Conservation (phyloP, 192 early-diverging fungal genomes). For the Neocallimastix lanati region DNA sequence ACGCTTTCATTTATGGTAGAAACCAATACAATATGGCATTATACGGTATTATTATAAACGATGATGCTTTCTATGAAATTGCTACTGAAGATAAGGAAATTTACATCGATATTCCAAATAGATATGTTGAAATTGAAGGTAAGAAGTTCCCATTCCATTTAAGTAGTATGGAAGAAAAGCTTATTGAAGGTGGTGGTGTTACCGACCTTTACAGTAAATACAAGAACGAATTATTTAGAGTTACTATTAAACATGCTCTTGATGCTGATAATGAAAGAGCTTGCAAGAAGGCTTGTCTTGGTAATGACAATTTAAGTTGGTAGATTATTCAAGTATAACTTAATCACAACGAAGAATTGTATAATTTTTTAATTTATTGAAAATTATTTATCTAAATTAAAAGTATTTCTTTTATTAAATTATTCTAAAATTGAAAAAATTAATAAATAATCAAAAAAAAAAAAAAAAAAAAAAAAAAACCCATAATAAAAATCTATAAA, state of each 20-base stretch:
- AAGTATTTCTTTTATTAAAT: too few relatives aligned
- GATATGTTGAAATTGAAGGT: slow-evolving; percentile 31
- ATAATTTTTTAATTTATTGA: too few relatives aligned
- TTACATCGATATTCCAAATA: slow-evolving; percentile 42
- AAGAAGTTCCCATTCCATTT: slow-evolving; percentile 39
- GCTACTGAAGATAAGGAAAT: slow-evolving; percentile 56
- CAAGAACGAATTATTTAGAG: slow-evolving; percentile 51
- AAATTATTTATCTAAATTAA: too few relatives aligned
- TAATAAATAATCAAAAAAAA: too few relatives aligned
- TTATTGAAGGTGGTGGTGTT: slow-evolving; percentile 53
- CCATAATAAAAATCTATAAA: too few relatives aligned
- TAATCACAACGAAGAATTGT: too few relatives aligned
- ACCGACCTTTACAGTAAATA: slow-evolving; percentile 66
- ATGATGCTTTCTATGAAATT: slow-evolving; percentile 55
- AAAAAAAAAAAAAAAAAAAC: too few relatives aligned
- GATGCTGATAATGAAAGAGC: background rate
- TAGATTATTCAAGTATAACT: background rate
- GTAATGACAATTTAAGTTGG: background rate
- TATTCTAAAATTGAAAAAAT: too few relatives aligned
- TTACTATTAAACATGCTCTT: background rate
- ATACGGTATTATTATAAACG: slow-evolving; percentile 49
- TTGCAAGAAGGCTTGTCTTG: background rate
- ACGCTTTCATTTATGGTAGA: slow-evolving; percentile 62
- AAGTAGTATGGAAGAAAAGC: slow-evolving; percentile 53
- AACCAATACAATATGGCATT: slow-evolving; percentile 71